Evolutionary conservation across 2,329 filamentous ascomycete species (phyloP).

Genomic region (Nigrospora osmanthi): DNA sequence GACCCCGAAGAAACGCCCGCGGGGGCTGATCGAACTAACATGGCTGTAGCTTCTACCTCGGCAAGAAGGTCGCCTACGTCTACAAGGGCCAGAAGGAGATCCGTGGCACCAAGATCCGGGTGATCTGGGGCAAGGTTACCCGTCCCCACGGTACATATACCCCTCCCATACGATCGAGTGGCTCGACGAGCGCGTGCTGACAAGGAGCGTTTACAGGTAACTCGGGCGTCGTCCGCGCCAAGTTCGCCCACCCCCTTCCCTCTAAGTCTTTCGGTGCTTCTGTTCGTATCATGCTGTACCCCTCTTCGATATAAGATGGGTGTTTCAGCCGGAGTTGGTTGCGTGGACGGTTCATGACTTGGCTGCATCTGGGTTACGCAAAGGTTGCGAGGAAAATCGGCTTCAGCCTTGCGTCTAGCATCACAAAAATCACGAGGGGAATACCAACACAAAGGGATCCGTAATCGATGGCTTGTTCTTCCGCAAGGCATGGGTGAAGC

Average conservation of each 20-base stretch:
- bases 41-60: conserved; percentile 73
- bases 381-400: conserved; percentile 31
- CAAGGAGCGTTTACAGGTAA: conserved; percentile 57
- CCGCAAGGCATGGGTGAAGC: neutral
- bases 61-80: conserved; percentile 98
- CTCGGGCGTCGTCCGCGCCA: conserved; percentile 95
- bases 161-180: neutral
- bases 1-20: neutral
- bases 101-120: conserved; percentile 95
- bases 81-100: conserved; percentile 94
- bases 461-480: neutral
- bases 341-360: conserved; percentile 48
- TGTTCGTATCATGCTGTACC: conserved; percentile 96
- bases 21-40: conserved; percentile 10
- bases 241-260: conserved; percentile 94
- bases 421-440: conserved; percentile 24
- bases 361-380: conserved; percentile 44
- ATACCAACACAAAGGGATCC: conserved; percentile 15
- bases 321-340: conserved; percentile 51
- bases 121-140: conserved; percentile 99
- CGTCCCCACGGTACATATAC: conserved; percentile 73
- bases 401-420: conserved; percentile 26
- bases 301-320: conserved; percentile 83
- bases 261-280: conserved; percentile 94
- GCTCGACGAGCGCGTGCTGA: conserved; percentile 6